Evolutionary conservation across 345 rosid genomes (phyloP), one percentile per base, ranked within the genome.

Genomic region (Hirschfeldia incana): DNA sequence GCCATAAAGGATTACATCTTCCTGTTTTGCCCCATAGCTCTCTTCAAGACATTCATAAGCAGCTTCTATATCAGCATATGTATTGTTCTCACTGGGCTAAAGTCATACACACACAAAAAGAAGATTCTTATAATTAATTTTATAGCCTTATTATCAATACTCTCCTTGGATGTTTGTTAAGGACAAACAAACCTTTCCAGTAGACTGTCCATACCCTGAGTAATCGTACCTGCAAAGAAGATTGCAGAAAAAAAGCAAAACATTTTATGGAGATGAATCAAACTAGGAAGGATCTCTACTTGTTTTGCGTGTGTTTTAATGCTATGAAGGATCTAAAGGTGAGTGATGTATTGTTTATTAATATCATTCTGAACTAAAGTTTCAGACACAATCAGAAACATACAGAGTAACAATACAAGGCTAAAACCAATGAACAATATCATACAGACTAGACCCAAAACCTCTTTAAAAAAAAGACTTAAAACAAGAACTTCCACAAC

Each of bases 81-180:
- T 95, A 75, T 93, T 83, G 53, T 90, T 96, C 85, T 95, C 99
- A 66, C 98, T 95, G n/a, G 99, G 97, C 99, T 95, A 87, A 80
- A 83, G 4, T 75, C 78, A 78, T 66, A 39, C 33, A 77, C 15
- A 44, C 51, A 44, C 5, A 44, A 10, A 46, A 3, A 55, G 68
- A 4, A 13, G 46, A 39, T 72, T 32, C 17, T 65, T 4, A 5
- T 69, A 49, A 67, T 80, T 78, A 75, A 71, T 73, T 39, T 2
- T 33, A 32, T 12, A 60, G 36, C 32, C 32, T 21, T 21, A 21
- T 21, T 21, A 66, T n/a, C 27, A 1, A 37, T 72, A 65, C 6
- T 27, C 8, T 27, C 10, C 0, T 69, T 16, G 37, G 21, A 11
- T 3, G 49, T 44, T 51, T 76, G 10, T 1, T 49, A 63, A 9